phyloP scores from a whole-genome alignment of 1,284 basidiomycete genomes.

The Phaffia rhodozyma region DNA sequence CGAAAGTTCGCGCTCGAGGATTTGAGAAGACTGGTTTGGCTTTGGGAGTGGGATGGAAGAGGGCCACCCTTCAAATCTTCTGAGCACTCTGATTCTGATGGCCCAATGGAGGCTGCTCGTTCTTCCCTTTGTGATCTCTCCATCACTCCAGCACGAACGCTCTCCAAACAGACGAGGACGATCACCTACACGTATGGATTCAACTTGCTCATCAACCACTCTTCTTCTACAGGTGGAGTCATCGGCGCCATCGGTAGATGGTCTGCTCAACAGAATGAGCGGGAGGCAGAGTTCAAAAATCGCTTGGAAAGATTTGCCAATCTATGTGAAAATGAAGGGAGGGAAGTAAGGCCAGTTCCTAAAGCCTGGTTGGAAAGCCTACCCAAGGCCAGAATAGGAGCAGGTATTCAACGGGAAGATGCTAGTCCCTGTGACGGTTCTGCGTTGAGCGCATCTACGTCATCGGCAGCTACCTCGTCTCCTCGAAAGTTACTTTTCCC shows the following conservation, averaged over 20 bases:
- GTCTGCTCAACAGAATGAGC: conserved; percentile 29
- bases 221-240: conserved; percentile 29
- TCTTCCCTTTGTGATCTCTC: conserved; percentile 5
- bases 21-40: conserved; percentile 33
- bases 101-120: too few relatives aligned
- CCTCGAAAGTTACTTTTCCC: conserved; percentile 8
- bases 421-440: conserved; percentile 23
- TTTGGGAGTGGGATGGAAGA: conserved; percentile 35
- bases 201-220: conserved; percentile 32
- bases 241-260: conserved; percentile 33
- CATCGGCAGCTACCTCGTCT: background rate
- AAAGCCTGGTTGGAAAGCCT: background rate
- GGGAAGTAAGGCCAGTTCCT: background rate
- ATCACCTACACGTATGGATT: conserved; percentile 33
- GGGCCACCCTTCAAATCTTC: background rate
- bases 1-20: conserved; percentile 31
- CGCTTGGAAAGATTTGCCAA: conserved; percentile 33
- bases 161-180: conserved; percentile 27
- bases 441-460: conserved; percentile 20
- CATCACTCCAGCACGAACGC: conserved; percentile 32
- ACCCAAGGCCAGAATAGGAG: background rate
- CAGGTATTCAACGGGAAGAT: background rate
- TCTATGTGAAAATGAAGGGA: background rate
- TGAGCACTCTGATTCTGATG: background rate
- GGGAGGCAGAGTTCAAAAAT: conserved; percentile 28